These are phyloP conservation scores for Xylariaceae sp. DNA, from an alignment of 2,329 filamentous ascomycete species.

Conservation along the genomic window DNA sequence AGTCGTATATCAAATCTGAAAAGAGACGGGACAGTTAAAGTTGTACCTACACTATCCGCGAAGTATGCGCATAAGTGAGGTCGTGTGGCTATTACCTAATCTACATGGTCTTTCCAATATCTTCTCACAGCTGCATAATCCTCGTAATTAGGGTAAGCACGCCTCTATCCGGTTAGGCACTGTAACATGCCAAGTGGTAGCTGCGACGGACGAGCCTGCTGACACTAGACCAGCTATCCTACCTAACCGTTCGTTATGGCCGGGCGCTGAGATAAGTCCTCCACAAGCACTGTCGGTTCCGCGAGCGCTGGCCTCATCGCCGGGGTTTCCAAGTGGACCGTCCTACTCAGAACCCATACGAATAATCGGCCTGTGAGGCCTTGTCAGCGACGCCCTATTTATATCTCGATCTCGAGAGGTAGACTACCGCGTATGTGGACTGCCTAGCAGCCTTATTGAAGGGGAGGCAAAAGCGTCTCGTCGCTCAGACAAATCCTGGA, in stretches of 20 bases:
- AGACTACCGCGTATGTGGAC: neutral
- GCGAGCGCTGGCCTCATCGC: neutral
- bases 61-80: no score
- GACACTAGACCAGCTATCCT: neutral
- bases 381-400: neutral
- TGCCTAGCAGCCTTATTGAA: neutral
- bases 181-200: no score
- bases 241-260: neutral
- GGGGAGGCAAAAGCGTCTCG: neutral
- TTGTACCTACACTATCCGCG: no score
- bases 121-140: neutral
- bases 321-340: neutral
- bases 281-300: neutral
- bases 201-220: neutral
- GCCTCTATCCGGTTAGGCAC: no score
- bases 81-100: neutral
- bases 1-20: no score
- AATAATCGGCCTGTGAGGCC: neutral
- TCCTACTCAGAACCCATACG: neutral
- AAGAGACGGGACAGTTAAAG: no score
- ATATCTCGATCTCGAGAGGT: neutral
- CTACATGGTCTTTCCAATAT: neutral
- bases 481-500: neutral
- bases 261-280: neutral
- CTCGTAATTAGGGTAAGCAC: neutral